phyloP scores from a whole-genome alignment of 2,329 filamentous ascomycete species.

The Sporothrix globosa region DNA sequence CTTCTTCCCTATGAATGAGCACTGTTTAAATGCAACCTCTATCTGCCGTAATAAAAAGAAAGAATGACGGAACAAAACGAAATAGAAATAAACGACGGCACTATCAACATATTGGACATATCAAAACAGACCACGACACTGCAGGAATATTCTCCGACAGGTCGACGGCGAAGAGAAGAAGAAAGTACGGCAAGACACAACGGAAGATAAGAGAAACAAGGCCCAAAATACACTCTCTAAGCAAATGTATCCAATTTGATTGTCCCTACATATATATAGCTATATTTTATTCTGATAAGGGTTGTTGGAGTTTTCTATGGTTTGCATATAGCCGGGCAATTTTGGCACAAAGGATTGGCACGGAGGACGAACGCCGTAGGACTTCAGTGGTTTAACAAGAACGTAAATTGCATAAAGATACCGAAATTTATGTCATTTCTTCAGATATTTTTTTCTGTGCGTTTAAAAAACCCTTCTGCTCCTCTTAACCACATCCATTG shows the following conservation, averaged over 20 bases:
- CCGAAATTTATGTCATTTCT: too few species aligned
- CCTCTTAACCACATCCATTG: too few species aligned
- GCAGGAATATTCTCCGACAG: conserved; percentile 23
- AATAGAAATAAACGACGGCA: conserved; percentile 2
- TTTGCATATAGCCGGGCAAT: conserved; percentile 22
- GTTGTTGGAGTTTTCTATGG: neutral
- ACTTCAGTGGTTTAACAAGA: too few species aligned
- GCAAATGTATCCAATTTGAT: neutral
- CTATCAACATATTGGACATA: neutral
- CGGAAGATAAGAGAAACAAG: neutral
- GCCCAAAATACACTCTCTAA: neutral
- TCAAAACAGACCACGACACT: neutral
- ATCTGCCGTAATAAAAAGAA: neutral
- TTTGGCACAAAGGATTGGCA: neutral
- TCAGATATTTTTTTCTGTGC: too few species aligned
- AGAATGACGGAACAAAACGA: neutral
- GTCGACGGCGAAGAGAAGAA: neutral
- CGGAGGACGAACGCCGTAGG: too few species aligned
- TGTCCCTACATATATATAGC: neutral
- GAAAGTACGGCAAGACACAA: neutral
- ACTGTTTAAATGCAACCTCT: neutral
- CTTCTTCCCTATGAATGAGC: neutral
- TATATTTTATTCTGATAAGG: neutral
- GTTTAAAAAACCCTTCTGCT: too few species aligned
- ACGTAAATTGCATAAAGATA: too few species aligned